Evolutionary conservation across 2,329 filamentous ascomycete genomes (phyloP), one percentile per base, ranked within the genome.

Genomic region (Colletotrichum liaoningense): DNA sequence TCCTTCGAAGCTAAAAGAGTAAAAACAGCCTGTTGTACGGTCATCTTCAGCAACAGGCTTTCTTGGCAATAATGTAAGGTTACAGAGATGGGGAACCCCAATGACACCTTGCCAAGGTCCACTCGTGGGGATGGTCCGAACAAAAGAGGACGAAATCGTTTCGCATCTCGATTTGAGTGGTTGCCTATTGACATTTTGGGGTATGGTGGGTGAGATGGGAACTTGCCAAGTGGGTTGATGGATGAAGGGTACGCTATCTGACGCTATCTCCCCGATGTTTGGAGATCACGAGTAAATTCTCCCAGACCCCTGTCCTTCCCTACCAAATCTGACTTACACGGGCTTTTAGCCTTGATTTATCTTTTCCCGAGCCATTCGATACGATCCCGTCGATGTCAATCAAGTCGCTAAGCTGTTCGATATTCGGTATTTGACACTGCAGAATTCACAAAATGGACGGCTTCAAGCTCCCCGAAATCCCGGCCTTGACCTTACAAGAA

Each of bases 251-350:
- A 69, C 58, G 63, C 58, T 72, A 63, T 69, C 58, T 52, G 58
- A 55, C 38, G 65, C 69, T 69, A 59, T 69, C 69, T 22, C 26
- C 5, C 38, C 42, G 12, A 5, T 11, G n/a, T 69, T 54, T 69
- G 54, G 42, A 49, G 42, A 22, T 49, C 42, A 49, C 19, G 7
- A n/a, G 42, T 49, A 22, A 49, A 49, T 4, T 8, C 7, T 42
- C 38, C 16, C 38, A 68, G 2, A 22, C 14, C 60, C 60, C 16
- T 52, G 19, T 33, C 38, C 7, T 49, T n/a, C 60, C 11, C 9
- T 24, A 28, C 30, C 42, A 49, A 52, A 22, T 38, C 5, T 26
- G 24, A 16, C 42, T 52, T 46, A 12, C 22, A 60, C 19, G 4
- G 2, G 6, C n/a, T 49, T n/a, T 19, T 22, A 19, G 19, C 7